Evolutionary conservation across 176 grass and related monocot genomes (phyloP).

Genomic region (Pharus latifolius): DNA sequence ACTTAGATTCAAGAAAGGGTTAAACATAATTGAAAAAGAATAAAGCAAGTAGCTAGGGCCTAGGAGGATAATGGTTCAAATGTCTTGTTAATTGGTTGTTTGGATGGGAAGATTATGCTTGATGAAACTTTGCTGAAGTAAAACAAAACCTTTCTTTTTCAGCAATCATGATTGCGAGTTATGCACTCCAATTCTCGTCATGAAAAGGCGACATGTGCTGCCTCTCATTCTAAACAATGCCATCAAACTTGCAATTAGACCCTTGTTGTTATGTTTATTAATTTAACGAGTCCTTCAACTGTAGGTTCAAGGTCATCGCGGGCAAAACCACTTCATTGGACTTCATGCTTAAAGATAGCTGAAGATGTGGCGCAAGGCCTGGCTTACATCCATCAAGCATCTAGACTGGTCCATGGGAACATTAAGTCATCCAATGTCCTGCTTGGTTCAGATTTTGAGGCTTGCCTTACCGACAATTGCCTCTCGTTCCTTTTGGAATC

Average conservation of each 20-base stretch:
- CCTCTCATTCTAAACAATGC: too few species aligned
- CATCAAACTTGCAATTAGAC: too few species aligned
- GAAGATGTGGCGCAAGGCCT: constrained; percentile 90
- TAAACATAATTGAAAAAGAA: too few species aligned
- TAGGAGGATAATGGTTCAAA: not conserved
- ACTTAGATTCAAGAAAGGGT: not conserved
- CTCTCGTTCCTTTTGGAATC: constrained; percentile 74
- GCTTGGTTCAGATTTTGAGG: constrained; percentile 93
- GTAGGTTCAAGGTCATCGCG: constrained; percentile 74
- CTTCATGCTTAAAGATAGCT: constrained; percentile 94
- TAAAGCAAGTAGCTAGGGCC: too few species aligned
- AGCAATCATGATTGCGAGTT: too few species aligned
- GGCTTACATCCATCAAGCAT: constrained; percentile 93
- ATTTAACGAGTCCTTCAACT: not conserved
- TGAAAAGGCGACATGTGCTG: too few species aligned
- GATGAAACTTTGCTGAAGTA: too few species aligned
- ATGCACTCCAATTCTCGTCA: too few species aligned
- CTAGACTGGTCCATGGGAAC: constrained; percentile 84
- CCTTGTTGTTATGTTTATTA: not conserved
- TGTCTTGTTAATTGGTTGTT: not conserved
- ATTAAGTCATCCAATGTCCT: constrained; percentile 79
- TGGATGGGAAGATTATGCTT: not conserved
- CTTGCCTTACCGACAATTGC: constrained; percentile 88
- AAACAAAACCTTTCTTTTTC: too few species aligned
- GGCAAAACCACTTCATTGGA: constrained; percentile 92